Conservation (phyloP, 2,329 filamentous ascomycete genomes). For the Plectosphaerella sp. region DNA sequence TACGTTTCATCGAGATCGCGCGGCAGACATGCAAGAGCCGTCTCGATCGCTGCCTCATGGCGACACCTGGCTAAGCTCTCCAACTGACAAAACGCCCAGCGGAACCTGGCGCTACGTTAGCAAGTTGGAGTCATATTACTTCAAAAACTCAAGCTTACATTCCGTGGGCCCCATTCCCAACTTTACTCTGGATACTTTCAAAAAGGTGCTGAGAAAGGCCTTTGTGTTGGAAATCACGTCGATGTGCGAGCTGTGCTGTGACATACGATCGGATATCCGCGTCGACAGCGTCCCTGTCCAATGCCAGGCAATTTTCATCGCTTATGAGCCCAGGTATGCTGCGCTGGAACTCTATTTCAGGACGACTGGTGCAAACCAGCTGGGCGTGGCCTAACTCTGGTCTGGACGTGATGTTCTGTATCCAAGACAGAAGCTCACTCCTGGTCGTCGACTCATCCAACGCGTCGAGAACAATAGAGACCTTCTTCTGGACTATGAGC, state of each 20-base stretch:
- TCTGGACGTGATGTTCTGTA: slow-evolving; percentile 5
- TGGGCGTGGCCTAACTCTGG: slow-evolving; percentile 3
- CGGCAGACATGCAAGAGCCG: background rate
- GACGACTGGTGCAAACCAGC: slow-evolving; percentile 1
- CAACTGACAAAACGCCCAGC: background rate
- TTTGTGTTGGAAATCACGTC: background rate
- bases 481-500: slow-evolving; percentile 7
- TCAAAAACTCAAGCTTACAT: background rate
- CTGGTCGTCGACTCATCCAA: slow-evolving; percentile 16
- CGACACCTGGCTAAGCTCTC: background rate
- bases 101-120: background rate
- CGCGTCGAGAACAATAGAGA: slow-evolving; percentile 15
- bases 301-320: background rate
- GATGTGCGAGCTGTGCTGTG: background rate
- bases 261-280: slow-evolving; percentile 1
- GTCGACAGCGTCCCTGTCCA: background rate
- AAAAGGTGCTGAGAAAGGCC: background rate
- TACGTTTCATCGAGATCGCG: slow-evolving; percentile 2
- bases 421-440: slow-evolving; percentile 13
- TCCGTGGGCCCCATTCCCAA: background rate
- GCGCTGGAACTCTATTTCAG: background rate
- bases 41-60: background rate
- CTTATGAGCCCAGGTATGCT: background rate
- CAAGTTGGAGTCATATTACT: too few relatives aligned
- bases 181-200: background rate